Evolutionary conservation across 2,329 filamentous ascomycete genomes (phyloP).

Genomic region (Trichoderma sp.): DNA sequence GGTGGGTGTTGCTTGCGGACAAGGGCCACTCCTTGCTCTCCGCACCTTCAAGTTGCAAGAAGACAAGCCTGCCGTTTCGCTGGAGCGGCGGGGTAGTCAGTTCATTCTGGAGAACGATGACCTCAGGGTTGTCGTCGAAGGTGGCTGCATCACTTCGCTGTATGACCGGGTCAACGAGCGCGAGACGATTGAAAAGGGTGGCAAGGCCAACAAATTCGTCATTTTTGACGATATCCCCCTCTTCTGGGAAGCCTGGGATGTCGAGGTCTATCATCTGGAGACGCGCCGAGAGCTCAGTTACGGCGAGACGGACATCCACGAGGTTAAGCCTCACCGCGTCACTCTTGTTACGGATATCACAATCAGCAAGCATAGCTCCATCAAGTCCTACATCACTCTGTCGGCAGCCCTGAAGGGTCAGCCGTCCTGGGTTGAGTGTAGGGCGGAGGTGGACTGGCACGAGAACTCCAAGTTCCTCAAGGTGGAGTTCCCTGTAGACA

Average conservation of each 20-base stretch:
- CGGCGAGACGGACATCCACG: slow-evolving; percentile 69
- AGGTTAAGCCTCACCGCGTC: slow-evolving; percentile 72
- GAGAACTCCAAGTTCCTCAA: slow-evolving; percentile 98
- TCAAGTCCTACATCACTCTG: slow-evolving; percentile 84
- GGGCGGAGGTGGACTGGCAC: slow-evolving; percentile 91
- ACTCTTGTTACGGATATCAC: slow-evolving; percentile 81
- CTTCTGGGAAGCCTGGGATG: slow-evolving; percentile 98
- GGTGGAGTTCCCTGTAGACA: slow-evolving; percentile 93
- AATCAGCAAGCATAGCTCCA: slow-evolving; percentile 83
- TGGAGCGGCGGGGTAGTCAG: slow-evolving; percentile 56
- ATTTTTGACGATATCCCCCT: slow-evolving; percentile 96
- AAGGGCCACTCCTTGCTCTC: slow-evolving; percentile 55
- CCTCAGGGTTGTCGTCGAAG: slow-evolving; percentile 70
- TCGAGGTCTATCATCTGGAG: slow-evolving; percentile 92
- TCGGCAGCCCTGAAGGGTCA: slow-evolving; percentile 65
- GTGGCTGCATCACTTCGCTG: slow-evolving; percentile 81
- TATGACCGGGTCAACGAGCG: slow-evolving; percentile 73
- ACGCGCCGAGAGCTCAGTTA: slow-evolving; percentile 76
- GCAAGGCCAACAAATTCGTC: slow-evolving; percentile 87
- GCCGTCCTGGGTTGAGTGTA: slow-evolving; percentile 71
- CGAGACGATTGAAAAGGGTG: slow-evolving; percentile 73
- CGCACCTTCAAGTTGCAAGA: slow-evolving; percentile 51
- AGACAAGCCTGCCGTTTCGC: slow-evolving; percentile 53
- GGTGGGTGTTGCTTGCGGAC: slow-evolving; percentile 59
- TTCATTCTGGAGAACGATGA: slow-evolving; percentile 81